Conservation (phyloP, 179 eudicot species). For the Beta lomatogona region DNA sequence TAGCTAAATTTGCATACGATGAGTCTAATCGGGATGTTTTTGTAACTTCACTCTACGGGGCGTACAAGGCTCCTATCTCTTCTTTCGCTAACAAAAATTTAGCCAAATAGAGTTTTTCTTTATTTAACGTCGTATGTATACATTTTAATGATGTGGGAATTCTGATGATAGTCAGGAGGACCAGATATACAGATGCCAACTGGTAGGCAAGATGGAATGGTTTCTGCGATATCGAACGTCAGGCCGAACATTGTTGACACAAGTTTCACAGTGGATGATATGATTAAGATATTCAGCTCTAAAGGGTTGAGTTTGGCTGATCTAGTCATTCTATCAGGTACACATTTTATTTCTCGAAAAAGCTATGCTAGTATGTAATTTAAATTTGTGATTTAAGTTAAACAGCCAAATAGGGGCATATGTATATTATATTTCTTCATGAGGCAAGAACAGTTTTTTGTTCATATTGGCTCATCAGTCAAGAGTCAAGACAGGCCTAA, state of each 20-base stretch:
- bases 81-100: too few relatives aligned
- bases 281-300: constrained; percentile 50
- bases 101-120: background rate
- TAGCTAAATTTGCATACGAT: too few relatives aligned
- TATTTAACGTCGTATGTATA: background rate
- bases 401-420: background rate
- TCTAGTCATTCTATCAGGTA: constrained; percentile 53
- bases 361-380: background rate
- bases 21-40: too few relatives aligned
- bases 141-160: background rate
- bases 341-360: background rate
- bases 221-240: constrained; percentile 42
- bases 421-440: background rate
- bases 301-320: constrained; percentile 60
- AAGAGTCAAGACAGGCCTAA: background rate
- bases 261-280: constrained; percentile 61
- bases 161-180: constrained; percentile 44
- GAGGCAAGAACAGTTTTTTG: background rate
- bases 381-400: background rate
- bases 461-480: background rate
- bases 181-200: constrained; percentile 46
- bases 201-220: constrained; percentile 50
- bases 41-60: too few relatives aligned
- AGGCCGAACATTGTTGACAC: constrained; percentile 70
- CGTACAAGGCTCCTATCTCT: too few relatives aligned